phyloP scores from a whole-genome alignment of 495 filamentous ascomycete species.

The Aspergillus cavernicola region DNA sequence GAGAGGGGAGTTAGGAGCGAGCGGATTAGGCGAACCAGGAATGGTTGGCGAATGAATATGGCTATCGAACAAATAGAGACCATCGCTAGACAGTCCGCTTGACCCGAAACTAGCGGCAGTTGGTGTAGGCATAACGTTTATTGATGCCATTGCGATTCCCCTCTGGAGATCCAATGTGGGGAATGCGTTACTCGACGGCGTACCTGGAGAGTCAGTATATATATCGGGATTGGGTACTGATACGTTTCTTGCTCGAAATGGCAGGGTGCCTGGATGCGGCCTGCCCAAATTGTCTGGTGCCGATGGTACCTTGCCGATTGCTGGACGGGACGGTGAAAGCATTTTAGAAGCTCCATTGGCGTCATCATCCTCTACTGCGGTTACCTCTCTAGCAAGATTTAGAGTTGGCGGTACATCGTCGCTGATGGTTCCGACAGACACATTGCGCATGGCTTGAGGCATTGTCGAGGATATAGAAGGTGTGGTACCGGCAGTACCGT shows the following conservation, averaged over 20 bases:
- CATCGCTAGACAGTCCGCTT: conserved; percentile 56
- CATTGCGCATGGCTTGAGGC: conserved; percentile 28
- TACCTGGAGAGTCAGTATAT: conserved; percentile 65
- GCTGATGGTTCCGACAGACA: conserved; percentile 30
- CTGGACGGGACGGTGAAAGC: conserved; percentile 40
- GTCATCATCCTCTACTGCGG: conserved; percentile 37
- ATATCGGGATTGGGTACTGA: conserved; percentile 69
- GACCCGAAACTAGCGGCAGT: conserved; percentile 53
- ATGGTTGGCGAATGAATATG: conserved; percentile 72
- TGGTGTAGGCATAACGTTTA: conserved; percentile 69
- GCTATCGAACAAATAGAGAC: conserved; percentile 78
- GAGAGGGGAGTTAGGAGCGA: conserved; percentile 56
- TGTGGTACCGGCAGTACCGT: conserved; percentile 18
- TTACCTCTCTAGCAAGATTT: conserved; percentile 37
- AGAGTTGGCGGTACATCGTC: conserved; percentile 26
- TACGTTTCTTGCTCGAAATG: conserved; percentile 66
- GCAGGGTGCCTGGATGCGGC: conserved; percentile 73
- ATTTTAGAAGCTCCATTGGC: conserved; percentile 33
- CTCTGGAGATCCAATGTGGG: conserved; percentile 48
- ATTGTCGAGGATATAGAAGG: conserved; percentile 20
- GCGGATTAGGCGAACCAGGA: conserved; percentile 62
- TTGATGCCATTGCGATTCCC: conserved; percentile 42
- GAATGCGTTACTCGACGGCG: conserved; percentile 68
- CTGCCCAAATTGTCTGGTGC: conserved; percentile 62
- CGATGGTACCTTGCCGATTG: conserved; percentile 48